Evolutionary conservation across 495 filamentous ascomycete genomes (phyloP), one percentile per base, ranked within the genome.

Genomic region (Xylaria palmicola): DNA sequence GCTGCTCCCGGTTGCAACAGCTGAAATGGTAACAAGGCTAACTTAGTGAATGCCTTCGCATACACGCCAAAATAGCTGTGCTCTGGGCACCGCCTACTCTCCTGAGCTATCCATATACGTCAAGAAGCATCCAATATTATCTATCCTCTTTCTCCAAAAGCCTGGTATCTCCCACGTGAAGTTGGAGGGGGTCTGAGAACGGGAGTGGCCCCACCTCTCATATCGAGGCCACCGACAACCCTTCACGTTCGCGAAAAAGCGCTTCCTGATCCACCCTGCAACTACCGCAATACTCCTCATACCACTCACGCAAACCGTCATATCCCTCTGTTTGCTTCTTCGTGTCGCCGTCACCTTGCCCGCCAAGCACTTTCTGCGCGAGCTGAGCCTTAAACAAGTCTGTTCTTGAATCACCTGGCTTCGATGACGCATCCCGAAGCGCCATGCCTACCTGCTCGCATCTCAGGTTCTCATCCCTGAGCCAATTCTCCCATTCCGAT

Each of bases 401-500:
- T 8, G 15, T 51, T 64, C 54, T 69, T 49, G 27, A 63, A 60
- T 10, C 59, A 9, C 64, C 66, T 39, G 75, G 64, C 24, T 56
- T 48, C 50, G 70, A 66, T 22, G 51, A 70, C 40, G 66, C 61
- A 1, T 51, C 65, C 12, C 67, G 52, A 13, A 76, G 52, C 61
- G 90, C 69, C 58, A 88, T 72, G 8, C 68, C 72, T 4, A 91
- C 81, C 66, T 85, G 80, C 45, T 81, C 81, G 74, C 92, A 96
- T 57, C 86, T 83, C 22, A 73, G 66, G 54, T 79, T 81, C 75
- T 97, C 93, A 40, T 87, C 85, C 4, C 78, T 69, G 15, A 98
- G 80, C 92, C 92, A 98, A 40, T 88, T 88, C 75, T 95, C 92
- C 88, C 90, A 98, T 76, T 97, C 93, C 2, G 85, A 87, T 56